phyloP scores from a whole-genome alignment of 495 filamentous ascomycete species.

The Hypomontagnella monticulosa region DNA sequence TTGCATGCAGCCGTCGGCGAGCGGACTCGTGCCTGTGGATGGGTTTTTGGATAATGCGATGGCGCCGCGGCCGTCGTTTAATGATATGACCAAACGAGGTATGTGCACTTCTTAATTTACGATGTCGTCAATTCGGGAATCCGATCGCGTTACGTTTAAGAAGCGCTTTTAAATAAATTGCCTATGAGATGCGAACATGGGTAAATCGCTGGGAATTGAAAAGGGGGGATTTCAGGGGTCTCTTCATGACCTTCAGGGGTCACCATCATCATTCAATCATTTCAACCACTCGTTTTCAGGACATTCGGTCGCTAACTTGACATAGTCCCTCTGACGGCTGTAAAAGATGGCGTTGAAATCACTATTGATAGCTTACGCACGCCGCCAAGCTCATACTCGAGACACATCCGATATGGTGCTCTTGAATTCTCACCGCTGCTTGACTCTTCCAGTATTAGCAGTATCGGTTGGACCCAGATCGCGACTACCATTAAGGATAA shows the following conservation, averaged over 20 bases:
- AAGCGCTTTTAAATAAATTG: neutral
- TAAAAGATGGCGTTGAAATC: conserved; percentile 51
- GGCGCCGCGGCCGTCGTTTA: conserved; percentile 86
- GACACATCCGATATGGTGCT: conserved; percentile 84
- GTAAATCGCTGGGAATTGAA: neutral
- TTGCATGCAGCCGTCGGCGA: conserved; percentile 81
- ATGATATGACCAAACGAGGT: conserved; percentile 76
- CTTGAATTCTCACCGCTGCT: conserved; percentile 88
- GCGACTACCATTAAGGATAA: conserved; percentile 75
- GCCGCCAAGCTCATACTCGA: conserved; percentile 80
- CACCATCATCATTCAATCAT: neutral
- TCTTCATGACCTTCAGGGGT: neutral
- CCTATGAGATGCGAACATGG: neutral
- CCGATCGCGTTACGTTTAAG: neutral
- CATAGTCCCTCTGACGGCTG: conserved; percentile 48
- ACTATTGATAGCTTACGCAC: conserved; percentile 72
- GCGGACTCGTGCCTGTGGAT: conserved; percentile 74
- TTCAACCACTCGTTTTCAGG: neutral
- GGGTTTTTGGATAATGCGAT: conserved; percentile 88
- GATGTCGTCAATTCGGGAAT: neutral
- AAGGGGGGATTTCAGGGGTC: neutral
- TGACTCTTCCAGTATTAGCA: conserved; percentile 90
- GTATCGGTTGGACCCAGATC: conserved; percentile 87
- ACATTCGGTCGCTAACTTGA: conserved; percentile 14
- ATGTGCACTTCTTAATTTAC: conserved; percentile 33